phyloP scores from a whole-genome alignment of 805 yeast genomes.

The Lipomyces kockii region DNA sequence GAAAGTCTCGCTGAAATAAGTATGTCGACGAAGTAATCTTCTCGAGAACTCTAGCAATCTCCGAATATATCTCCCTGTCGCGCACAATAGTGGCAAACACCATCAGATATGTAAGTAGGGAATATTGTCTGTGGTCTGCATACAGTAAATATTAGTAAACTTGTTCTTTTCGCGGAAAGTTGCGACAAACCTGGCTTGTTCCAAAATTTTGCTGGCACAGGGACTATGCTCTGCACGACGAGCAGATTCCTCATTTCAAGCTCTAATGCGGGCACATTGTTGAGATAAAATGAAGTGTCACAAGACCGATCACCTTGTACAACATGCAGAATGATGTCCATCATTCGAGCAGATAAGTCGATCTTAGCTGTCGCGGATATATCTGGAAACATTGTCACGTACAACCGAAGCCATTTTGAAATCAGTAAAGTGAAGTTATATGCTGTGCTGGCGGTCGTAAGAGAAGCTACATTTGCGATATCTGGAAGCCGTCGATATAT shows the following conservation, averaged over 20 bases:
- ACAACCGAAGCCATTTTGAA: constrained; percentile 18
- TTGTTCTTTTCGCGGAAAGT: neutral
- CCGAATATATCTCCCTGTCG: constrained; percentile 43
- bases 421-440: constrained; percentile 1
- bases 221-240: constrained; percentile 60
- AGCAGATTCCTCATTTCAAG: constrained; percentile 49
- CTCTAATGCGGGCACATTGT: neutral
- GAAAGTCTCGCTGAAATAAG: constrained; percentile 56
- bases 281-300: neutral
- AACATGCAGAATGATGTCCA: neutral
- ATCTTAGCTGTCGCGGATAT: constrained; percentile 9
- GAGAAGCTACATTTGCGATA: constrained; percentile 34
- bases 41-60: constrained; percentile 56
- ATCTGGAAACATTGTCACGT: constrained; percentile 14
- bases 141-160: neutral
- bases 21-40: constrained; percentile 57
- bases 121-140: constrained; percentile 46
- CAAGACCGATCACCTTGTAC: neutral
- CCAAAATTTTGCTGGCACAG: constrained; percentile 79
- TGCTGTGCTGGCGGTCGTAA: neutral
- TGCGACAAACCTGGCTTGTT: constrained; percentile 49
- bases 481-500: constrained; percentile 47
- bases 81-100: constrained; percentile 41
- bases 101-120: constrained; percentile 70
- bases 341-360: constrained; percentile 15